A percentile compares a stretch with the other conserved stretches of the same genome.
These are phyloP conservation scores for Pyrus communis DNA, from an alignment of 306 rosid genomes.

Conservation along the genomic window DNA sequence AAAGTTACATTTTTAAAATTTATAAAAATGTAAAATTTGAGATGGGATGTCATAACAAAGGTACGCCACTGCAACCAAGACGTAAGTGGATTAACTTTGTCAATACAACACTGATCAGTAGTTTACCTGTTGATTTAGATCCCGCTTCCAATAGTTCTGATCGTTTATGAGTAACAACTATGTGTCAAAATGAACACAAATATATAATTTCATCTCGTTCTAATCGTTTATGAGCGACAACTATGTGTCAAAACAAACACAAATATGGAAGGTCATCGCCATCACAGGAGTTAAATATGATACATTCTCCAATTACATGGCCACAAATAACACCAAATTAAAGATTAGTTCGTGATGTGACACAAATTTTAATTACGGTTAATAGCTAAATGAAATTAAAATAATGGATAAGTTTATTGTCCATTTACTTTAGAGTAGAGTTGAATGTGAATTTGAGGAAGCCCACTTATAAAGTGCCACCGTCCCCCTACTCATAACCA, in stretches of 20 bases:
- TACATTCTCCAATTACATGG: background rate
- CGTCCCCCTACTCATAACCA: background rate
- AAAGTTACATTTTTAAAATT: no score
- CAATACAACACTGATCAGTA: background rate
- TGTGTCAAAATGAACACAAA: no score
- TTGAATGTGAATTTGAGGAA: background rate
- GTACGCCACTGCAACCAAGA: no score
- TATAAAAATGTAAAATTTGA: no score
- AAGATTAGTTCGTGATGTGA: background rate
- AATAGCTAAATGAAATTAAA: no score
- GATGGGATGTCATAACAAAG: no score
- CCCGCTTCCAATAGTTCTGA: background rate
- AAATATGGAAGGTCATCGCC: background rate
- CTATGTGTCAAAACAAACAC: background rate
- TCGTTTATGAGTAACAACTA: background rate
- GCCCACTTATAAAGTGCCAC: background rate
- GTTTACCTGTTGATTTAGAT: no score
- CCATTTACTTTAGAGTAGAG: background rate
- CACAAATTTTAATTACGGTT: background rate
- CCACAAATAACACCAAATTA: no score
- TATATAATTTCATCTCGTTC: no score
- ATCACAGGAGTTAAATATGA: background rate
- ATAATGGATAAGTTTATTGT: no score
- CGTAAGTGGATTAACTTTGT: background rate
- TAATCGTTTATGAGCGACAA: background rate